Percentiles rank a stretch among this genome's conserved stretches.
phyloP scores from a whole-genome alignment of 768 basidiomycete species.

The Collybiopsis luxurians region DNA sequence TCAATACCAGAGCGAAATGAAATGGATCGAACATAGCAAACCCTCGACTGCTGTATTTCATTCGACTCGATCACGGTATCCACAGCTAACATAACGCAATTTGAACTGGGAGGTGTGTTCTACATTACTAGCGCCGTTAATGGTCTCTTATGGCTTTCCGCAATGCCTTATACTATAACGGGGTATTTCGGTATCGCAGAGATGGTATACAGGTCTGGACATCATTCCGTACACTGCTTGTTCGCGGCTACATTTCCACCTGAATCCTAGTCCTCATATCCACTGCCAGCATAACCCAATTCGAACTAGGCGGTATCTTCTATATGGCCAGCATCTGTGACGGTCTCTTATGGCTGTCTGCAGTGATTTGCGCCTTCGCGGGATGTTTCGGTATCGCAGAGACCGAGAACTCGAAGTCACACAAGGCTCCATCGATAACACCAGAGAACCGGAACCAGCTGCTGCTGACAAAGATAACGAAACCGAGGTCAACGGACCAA shows the following conservation, averaged over 20 bases:
- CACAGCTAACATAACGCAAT: no score
- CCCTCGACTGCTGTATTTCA: no score
- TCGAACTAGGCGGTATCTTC: constrained; percentile 42
- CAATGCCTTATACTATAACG: no score
- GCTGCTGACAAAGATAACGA: constrained; percentile 6
- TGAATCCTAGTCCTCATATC: constrained; percentile 56
- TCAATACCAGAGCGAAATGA: no score
- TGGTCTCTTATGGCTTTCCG: no score
- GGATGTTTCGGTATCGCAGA: constrained; percentile 19
- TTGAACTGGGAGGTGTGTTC: no score
- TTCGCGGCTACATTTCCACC: constrained; percentile 55
- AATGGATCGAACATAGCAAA: no score
- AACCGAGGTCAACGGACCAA: constrained; percentile 48
- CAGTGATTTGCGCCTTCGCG: constrained; percentile 35
- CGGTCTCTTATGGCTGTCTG: constrained; percentile 37
- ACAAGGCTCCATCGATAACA: background rate
- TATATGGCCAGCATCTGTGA: constrained; percentile 63
- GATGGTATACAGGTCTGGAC: constrained; percentile 26
- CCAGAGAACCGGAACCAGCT: constrained; percentile 4
- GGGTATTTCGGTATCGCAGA: no score
- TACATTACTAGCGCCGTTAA: no score
- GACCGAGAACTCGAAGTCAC: background rate
- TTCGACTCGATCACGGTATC: no score
- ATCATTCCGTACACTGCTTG: constrained; percentile 49
- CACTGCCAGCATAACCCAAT: constrained; percentile 40